Percentiles rank a stretch among this genome's conserved stretches.
Conservation (phyloP, 179 eudicot species). For the Dionaea muscipula region DNA sequence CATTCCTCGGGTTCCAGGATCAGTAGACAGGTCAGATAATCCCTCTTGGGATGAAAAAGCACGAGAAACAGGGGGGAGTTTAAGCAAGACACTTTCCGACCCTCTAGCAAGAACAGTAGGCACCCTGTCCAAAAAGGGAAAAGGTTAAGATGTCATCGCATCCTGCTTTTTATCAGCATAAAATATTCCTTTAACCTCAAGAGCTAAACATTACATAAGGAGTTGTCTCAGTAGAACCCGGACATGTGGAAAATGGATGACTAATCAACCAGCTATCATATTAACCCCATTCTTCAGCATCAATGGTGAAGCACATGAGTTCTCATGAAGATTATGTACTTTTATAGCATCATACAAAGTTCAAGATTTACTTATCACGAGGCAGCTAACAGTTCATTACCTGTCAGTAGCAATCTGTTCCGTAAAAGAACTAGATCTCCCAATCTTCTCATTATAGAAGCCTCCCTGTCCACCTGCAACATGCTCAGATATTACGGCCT, state of each 20-base stretch:
- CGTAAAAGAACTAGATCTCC: constrained; percentile 24
- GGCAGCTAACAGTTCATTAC: constrained; percentile 25
- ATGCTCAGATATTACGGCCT: constrained; percentile 14
- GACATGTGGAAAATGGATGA: too few species aligned
- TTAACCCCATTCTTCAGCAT: too few species aligned
- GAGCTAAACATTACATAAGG: too few species aligned
- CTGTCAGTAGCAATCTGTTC: constrained; percentile 50
- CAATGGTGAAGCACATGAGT: too few species aligned
- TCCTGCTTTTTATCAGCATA: too few species aligned
- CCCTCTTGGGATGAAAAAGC: constrained; percentile 52
- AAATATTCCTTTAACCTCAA: too few species aligned
- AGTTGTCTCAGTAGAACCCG: too few species aligned
- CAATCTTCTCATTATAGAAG: constrained; percentile 37
- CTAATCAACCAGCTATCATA: too few species aligned
- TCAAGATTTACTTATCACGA: too few species aligned
- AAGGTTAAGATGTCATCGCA: not conserved
- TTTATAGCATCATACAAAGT: too few species aligned
- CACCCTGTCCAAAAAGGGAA: constrained; percentile 11
- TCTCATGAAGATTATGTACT: too few species aligned
- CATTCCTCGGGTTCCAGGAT: constrained; percentile 34
- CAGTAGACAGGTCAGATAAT: constrained; percentile 39
- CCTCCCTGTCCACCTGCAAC: constrained; percentile 41
- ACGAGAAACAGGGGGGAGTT: constrained; percentile 29
- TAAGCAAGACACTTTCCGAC: constrained; percentile 9
- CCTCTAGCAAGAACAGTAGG: constrained; percentile 15